These are phyloP conservation scores for Canavalia gladiata DNA, from an alignment of 306 rosid genomes.

Conservation along the genomic window DNA sequence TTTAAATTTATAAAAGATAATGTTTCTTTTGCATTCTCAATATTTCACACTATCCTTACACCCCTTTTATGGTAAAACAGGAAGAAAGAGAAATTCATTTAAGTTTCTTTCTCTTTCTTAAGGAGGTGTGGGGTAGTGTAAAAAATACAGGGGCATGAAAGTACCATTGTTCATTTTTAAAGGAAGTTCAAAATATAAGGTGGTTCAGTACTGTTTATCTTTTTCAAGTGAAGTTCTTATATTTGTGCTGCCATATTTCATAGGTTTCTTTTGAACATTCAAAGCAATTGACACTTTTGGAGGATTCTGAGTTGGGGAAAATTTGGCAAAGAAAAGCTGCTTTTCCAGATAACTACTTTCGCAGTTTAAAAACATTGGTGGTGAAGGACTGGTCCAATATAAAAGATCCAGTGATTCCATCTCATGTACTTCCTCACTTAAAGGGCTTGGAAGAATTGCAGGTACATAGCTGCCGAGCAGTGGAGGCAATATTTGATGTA, in stretches of 20 bases:
- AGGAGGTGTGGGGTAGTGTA: not conserved
- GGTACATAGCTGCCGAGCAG: not conserved
- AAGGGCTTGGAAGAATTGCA: slow-evolving; percentile 1
- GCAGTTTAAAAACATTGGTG: not conserved
- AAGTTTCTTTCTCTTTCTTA: not conserved
- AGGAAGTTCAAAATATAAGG: no score
- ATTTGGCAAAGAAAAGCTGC: not conserved
- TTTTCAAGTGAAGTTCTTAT: not conserved
- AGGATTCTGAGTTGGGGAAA: not conserved
- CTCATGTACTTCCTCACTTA: slow-evolving; percentile 11
- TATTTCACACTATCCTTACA: not conserved
- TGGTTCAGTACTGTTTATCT: no score
- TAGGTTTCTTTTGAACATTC: not conserved
- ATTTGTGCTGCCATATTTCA: not conserved
- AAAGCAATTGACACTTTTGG: not conserved
- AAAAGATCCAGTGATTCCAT: slow-evolving; percentile 2
- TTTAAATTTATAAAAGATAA: not conserved
- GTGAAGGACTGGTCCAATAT: not conserved
- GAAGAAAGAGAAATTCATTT: not conserved
- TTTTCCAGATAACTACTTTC: not conserved
- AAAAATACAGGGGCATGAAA: no score
- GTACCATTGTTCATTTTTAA: no score
- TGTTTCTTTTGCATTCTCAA: not conserved
- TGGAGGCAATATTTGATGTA: not conserved
- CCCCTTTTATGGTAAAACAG: not conserved